Conservation (phyloP, 371 early-diverging fungal genomes). For the Rhizopus sp. region DNA sequence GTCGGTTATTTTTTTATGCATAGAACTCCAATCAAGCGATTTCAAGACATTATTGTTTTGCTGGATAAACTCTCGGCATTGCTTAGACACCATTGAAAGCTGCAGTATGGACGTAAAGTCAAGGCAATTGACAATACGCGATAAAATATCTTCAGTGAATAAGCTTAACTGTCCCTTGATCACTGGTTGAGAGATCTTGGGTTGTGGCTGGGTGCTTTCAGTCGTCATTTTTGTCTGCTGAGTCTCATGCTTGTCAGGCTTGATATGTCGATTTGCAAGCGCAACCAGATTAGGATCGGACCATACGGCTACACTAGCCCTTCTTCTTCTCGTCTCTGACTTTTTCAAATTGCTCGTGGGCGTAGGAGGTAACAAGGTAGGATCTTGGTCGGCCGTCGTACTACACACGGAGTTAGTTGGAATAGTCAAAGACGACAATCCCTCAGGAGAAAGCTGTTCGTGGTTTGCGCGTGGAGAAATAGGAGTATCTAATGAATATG, state of each 20-base stretch:
- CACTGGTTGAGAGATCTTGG: background rate
- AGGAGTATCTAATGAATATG: constrained; percentile 1
- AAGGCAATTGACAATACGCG: constrained; percentile 25
- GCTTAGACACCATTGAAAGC: constrained; percentile 26
- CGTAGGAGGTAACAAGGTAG: constrained; percentile 34
- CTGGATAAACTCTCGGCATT: constrained; percentile 32
- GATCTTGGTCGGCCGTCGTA: constrained; percentile 50
- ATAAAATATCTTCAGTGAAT: constrained; percentile 21
- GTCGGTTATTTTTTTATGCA: constrained; percentile 52
- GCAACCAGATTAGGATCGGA: constrained; percentile 70
- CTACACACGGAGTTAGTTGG: constrained; percentile 38
- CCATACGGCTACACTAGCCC: constrained; percentile 86
- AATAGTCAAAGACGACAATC: constrained; percentile 13
- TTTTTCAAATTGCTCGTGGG: constrained; percentile 31
- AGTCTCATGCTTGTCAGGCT: constrained; percentile 8
- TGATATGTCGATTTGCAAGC: constrained; percentile 37
- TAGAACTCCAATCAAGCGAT: constrained; percentile 40
- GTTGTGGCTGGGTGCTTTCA: background rate
- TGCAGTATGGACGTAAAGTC: constrained; percentile 31
- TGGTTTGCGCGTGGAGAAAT: background rate
- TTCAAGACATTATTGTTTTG: constrained; percentile 31
- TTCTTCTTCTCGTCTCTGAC: constrained; percentile 50
- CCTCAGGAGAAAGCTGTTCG: constrained; percentile 1
- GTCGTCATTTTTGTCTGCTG: background rate
- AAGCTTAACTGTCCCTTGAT: constrained; percentile 6